phyloP scores from a whole-genome alignment of 257 asterid species.

The Schizonepeta tenuifolia region DNA sequence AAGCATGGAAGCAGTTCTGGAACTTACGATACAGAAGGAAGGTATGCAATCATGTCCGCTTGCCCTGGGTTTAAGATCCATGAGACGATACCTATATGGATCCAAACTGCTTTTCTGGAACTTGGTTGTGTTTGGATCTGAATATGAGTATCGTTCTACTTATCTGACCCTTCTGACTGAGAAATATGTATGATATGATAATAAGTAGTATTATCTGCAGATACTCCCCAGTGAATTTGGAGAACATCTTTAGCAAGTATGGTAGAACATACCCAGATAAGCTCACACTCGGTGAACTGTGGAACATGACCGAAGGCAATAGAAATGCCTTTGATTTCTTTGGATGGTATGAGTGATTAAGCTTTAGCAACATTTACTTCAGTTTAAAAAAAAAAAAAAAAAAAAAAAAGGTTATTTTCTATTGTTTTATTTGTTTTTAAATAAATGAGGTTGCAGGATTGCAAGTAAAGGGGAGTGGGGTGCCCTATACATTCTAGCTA shows the following conservation, averaged over 20 bases:
- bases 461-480: slow-evolving; percentile 72
- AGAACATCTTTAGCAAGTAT: slow-evolving; percentile 80
- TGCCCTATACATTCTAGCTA: slow-evolving; percentile 60
- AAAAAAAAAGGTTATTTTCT: background rate
- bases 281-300: slow-evolving; percentile 62
- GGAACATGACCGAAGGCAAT: slow-evolving; percentile 77
- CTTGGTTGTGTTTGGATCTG: background rate
- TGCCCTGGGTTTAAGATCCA: too few relatives aligned
- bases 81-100: too few relatives aligned
- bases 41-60: slow-evolving; percentile 38
- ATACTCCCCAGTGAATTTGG: slow-evolving; percentile 61
- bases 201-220: slow-evolving; percentile 31
- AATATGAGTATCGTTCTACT: background rate
- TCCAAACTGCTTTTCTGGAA: too few relatives aligned
- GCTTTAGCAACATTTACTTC: background rate
- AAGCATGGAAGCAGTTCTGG: slow-evolving; percentile 86
- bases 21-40: slow-evolving; percentile 75
- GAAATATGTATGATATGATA: background rate
- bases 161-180: background rate
- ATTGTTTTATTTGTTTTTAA: background rate
- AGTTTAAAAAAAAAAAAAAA: too few relatives aligned
- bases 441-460: slow-evolving; percentile 42
- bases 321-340: slow-evolving; percentile 56
- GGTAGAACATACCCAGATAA: slow-evolving; percentile 63
- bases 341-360: slow-evolving; percentile 45